Conservation (phyloP, 208 protist genomes). For the Leishmania mexicana region DNA sequence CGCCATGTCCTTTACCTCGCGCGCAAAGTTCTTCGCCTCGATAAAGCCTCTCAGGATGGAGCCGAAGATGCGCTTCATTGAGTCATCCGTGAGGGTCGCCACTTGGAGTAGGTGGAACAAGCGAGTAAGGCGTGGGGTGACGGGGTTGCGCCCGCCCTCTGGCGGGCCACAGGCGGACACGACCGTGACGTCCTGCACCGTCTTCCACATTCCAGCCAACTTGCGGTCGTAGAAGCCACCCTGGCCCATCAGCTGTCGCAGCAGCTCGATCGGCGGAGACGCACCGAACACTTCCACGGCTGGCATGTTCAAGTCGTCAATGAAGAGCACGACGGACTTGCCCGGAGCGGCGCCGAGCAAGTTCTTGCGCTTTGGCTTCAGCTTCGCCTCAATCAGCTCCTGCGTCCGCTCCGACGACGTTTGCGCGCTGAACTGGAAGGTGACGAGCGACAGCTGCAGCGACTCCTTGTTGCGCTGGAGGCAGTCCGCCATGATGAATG, state of each 20-base stretch:
- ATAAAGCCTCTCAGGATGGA: conserved; percentile 95
- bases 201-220: conserved; percentile 94
- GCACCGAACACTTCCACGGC: conserved; percentile 96
- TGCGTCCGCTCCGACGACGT: conserved; percentile 96
- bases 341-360: conserved; percentile 94
- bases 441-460: conserved; percentile 80
- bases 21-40: conserved; percentile 78
- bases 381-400: conserved; percentile 97
- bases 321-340: conserved; percentile 95
- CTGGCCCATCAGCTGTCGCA: conserved; percentile 97
- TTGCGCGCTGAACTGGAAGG: conserved; percentile 96
- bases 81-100: conserved; percentile 92
- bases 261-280: conserved; percentile 97
- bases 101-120: conserved; percentile 96
- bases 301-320: conserved; percentile 99
- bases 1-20: conserved; percentile 75
- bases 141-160: conserved; percentile 95
- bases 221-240: conserved; percentile 97
- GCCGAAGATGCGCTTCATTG: conserved; percentile 95
- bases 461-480: conserved; percentile 77
- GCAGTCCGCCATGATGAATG: conserved; percentile 91
- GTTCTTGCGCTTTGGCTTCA: conserved; percentile 96
- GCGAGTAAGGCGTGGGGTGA: conserved; percentile 93
- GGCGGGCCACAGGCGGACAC: conserved; percentile 96
- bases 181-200: conserved; percentile 94